A percentile compares a stretch with the other conserved stretches of the same genome.
Evolutionary conservation across 306 rosid species (phyloP).

Genomic region (Vigna nakashimae): DNA sequence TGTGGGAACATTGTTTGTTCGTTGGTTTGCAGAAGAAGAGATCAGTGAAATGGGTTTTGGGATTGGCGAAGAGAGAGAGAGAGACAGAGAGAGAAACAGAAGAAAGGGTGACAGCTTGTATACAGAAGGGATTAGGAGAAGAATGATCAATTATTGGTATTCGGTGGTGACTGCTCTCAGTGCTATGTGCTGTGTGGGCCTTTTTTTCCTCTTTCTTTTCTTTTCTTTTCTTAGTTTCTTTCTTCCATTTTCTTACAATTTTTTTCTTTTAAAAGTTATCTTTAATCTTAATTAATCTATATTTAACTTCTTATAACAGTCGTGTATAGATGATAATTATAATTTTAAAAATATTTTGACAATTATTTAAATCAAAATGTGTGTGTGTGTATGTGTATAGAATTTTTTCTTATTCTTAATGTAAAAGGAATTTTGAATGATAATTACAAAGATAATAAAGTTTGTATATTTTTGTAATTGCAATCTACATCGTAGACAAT

Average conservation of each 20-base stretch:
- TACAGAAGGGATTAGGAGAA: slow-evolving; percentile 62
- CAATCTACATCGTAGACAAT: slow-evolving; percentile 36
- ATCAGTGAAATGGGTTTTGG: slow-evolving; percentile 43
- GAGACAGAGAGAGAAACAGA: slow-evolving; percentile 33
- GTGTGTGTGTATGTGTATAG: no score
- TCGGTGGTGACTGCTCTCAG: slow-evolving; percentile 51
- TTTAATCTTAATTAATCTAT: not conserved
- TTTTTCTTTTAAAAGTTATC: not conserved
- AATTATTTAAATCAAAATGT: no score
- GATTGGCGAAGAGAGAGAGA: slow-evolving; percentile 33
- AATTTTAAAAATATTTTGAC: no score
- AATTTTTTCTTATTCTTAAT: slow-evolving; percentile 31
- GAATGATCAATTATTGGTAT: slow-evolving; percentile 79
- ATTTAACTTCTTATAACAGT: not conserved
- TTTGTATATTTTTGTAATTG: not conserved
- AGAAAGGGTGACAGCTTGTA: slow-evolving; percentile 66
- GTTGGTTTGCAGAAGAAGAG: not conserved
- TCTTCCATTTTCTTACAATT: no score
- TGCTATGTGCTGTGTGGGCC: slow-evolving; percentile 52
- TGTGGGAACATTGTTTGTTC: slow-evolving; percentile 41
- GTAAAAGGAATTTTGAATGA: not conserved
- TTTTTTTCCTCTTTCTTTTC: not conserved
- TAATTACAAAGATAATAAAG: not conserved
- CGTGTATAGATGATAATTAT: not conserved
- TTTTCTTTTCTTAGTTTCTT: no score